These are phyloP conservation scores for Serendipita sp. DNA, from an alignment of 768 basidiomycete species.

Conservation along the genomic window DNA sequence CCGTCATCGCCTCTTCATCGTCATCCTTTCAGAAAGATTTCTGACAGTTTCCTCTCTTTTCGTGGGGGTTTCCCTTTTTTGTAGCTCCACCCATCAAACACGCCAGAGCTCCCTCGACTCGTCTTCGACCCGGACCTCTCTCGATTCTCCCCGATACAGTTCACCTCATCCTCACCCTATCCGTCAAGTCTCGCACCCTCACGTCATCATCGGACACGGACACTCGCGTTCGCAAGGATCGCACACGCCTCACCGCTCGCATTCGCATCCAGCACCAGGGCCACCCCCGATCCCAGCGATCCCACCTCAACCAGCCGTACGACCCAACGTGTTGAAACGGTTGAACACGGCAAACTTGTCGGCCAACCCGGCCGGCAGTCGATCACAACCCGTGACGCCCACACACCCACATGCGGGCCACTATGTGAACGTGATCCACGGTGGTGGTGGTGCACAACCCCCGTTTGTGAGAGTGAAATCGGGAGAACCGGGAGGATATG, in stretches of 20 bases:
- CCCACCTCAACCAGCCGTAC: background rate
- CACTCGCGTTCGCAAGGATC: constrained; percentile 2
- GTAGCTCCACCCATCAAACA: background rate
- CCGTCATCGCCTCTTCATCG: background rate
- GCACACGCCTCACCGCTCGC: background rate
- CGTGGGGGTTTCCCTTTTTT: background rate
- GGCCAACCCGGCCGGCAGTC: background rate
- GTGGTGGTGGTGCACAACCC: background rate
- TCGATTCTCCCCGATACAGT: constrained; percentile 1
- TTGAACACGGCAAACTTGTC: background rate
- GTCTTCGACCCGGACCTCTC: background rate
- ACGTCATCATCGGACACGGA: background rate
- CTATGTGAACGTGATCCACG: background rate
- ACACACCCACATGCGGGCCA: background rate
- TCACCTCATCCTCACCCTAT: background rate
- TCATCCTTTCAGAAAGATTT: background rate
- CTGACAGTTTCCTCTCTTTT: background rate
- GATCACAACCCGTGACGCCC: background rate
- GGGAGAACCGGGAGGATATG: background rate
- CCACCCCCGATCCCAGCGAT: background rate
- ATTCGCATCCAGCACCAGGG: background rate
- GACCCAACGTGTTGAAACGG: background rate
- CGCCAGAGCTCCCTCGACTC: constrained; percentile 1
- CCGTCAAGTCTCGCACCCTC: background rate
- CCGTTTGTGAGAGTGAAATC: background rate